These are phyloP conservation scores for Boehmeria nivea DNA, from an alignment of 306 rosid genomes.

Conservation along the genomic window DNA sequence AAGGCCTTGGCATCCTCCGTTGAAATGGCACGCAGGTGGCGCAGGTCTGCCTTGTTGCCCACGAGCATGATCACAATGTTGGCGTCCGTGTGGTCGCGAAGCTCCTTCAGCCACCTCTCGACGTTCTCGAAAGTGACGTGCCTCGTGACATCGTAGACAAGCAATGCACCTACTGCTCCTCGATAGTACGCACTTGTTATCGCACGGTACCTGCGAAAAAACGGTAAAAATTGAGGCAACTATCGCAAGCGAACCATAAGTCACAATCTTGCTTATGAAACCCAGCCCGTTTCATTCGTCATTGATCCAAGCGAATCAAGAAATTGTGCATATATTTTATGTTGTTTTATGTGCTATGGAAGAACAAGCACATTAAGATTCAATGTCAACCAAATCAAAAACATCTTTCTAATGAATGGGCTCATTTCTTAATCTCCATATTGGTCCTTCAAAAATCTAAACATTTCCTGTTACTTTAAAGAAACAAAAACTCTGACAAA, in stretches of 20 bases:
- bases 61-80: slow-evolving; percentile 82
- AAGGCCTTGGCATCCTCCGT: slow-evolving; percentile 56
- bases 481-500: no score
- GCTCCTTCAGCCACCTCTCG: slow-evolving; percentile 85
- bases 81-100: slow-evolving; percentile 75
- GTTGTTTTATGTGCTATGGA: no score
- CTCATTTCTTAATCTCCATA: no score
- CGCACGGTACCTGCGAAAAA: slow-evolving; percentile 57
- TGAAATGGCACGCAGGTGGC: slow-evolving; percentile 65
- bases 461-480: no score
- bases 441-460: no score
- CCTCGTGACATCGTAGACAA: slow-evolving; percentile 77
- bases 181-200: slow-evolving; percentile 79
- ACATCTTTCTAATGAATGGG: no score
- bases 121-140: slow-evolving; percentile 70
- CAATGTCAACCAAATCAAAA: no score
- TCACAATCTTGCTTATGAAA: neutral
- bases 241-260: neutral
- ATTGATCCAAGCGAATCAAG: neutral
- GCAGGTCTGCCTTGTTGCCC: slow-evolving; percentile 82
- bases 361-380: no score
- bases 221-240: slow-evolving; percentile 23
- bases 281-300: neutral
- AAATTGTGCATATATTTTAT: no score
- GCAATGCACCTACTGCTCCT: slow-evolving; percentile 83